Percentiles rank a stretch among this genome's conserved stretches.
These are phyloP conservation scores for Physcia stellaris DNA, from an alignment of 495 filamentous ascomycete genomes.

Conservation along the genomic window DNA sequence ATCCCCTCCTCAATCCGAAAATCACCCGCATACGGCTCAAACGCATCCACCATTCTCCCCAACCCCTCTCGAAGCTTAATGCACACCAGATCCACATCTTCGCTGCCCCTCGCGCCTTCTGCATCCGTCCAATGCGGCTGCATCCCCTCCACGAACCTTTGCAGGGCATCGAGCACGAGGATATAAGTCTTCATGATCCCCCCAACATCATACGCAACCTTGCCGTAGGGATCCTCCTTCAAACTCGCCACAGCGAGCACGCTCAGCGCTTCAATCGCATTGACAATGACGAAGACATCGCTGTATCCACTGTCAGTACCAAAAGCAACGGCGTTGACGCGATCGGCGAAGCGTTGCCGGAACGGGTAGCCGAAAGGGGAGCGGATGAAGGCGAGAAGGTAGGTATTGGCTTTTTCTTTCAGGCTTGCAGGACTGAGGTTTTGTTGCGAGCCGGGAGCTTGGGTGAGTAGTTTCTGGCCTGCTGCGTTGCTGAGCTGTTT, in stretches of 20 bases:
- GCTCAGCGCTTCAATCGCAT: conserved; percentile 57
- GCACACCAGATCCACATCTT: conserved; percentile 50
- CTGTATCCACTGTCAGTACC: conserved; percentile 50
- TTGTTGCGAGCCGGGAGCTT: conserved; percentile 30
- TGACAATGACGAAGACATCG: conserved; percentile 47
- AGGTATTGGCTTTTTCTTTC: conserved; percentile 21
- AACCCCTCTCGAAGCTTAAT: conserved; percentile 45
- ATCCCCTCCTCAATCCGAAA: neutral
- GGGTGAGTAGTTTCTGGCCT: conserved; percentile 26
- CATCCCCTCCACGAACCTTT: conserved; percentile 47
- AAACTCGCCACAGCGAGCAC: conserved; percentile 58
- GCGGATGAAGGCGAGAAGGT: conserved; percentile 27
- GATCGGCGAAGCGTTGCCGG: conserved; percentile 52
- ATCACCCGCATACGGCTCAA: conserved; percentile 46
- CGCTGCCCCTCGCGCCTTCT: conserved; percentile 28
- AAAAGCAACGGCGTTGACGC: conserved; percentile 46
- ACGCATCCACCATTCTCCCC: conserved; percentile 45
- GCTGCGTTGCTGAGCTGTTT: conserved; percentile 8
- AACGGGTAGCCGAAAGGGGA: conserved; percentile 54
- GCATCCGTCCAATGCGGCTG: conserved; percentile 73
- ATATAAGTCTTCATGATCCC: conserved; percentile 58
- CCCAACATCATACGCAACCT: conserved; percentile 67
- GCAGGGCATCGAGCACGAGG: conserved; percentile 48
- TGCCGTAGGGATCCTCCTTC: conserved; percentile 73
- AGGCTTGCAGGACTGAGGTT: conserved; percentile 27